Percentiles rank a stretch among this genome's conserved stretches.
phyloP scores from a whole-genome alignment of 805 yeast species.

The Jamesozyma jinghongensis region DNA sequence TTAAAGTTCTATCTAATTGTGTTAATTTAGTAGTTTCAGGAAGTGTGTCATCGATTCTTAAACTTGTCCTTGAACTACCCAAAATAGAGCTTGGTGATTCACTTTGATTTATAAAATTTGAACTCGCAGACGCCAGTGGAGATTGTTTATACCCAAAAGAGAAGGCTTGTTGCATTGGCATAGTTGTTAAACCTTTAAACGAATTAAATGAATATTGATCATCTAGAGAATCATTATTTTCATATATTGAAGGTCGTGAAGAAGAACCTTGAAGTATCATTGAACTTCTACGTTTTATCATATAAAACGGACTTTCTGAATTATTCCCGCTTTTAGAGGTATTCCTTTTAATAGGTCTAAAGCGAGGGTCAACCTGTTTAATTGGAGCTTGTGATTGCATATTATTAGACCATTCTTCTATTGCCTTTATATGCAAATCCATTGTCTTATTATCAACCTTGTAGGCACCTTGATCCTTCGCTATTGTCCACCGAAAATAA shows the following conservation, averaged over 20 bases:
- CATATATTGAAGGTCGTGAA: background rate
- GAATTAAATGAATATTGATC: background rate
- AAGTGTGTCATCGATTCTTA: background rate
- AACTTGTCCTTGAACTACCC: background rate
- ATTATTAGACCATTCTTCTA: constrained; percentile 83
- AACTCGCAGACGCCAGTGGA: too few species aligned
- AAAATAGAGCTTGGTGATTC: background rate
- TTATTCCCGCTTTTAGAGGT: background rate
- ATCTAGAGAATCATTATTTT: background rate
- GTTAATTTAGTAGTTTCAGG: constrained; percentile 13
- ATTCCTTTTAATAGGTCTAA: constrained; percentile 38
- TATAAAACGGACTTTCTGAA: constrained; percentile 19
- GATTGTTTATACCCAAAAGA: background rate
- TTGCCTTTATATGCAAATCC: constrained; percentile 52
- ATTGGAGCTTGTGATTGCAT: constrained; percentile 44
- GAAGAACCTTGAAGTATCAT: constrained; percentile 14
- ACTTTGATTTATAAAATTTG: background rate
- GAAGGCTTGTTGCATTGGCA: constrained; percentile 53
- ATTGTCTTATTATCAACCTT: constrained; percentile 48
- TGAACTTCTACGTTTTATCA: constrained; percentile 31
- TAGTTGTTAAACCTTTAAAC: constrained; percentile 38
- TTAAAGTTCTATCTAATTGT: constrained; percentile 47
- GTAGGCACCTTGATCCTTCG: constrained; percentile 75
- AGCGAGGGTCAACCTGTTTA: constrained; percentile 41
- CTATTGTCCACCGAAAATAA: constrained; percentile 76